Percentiles rank a stretch among this genome's conserved stretches.
These are phyloP conservation scores for Paramyrothecium sp. DNA, from an alignment of 2,329 filamentous ascomycete species.

Conservation along the genomic window DNA sequence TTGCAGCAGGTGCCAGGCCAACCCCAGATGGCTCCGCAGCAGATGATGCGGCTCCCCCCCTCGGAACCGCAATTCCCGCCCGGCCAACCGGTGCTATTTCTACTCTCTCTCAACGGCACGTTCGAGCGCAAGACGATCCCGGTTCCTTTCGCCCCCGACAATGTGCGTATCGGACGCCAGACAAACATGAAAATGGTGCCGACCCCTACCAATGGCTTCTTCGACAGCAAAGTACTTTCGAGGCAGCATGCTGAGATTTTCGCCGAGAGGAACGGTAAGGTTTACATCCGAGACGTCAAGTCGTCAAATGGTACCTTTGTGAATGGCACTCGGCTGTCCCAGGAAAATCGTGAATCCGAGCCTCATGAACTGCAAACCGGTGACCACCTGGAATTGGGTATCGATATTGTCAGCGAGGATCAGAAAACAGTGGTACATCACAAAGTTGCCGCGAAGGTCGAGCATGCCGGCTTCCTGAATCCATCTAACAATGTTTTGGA, in stretches of 20 bases:
- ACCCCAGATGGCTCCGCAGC: conserved; percentile 40
- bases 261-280: conserved; percentile 80
- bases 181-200: conserved; percentile 96
- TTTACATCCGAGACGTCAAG: conserved; percentile 96
- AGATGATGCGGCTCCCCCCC: conserved; percentile 60
- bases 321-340: conserved; percentile 85
- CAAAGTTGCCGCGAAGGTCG: conserved; percentile 95
- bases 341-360: conserved; percentile 93
- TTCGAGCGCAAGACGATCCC: conserved; percentile 97
- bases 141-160: conserved; percentile 92
- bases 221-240: conserved; percentile 96
- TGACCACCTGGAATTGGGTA: conserved; percentile 91
- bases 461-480: conserved; percentile 84
- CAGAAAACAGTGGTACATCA: conserved; percentile 98
- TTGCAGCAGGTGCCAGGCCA: conserved; percentile 28
- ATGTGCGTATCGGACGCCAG: conserved; percentile 88
- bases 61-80: conserved; percentile 55
- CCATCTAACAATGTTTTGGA: conserved; percentile 76
- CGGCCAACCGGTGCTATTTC: conserved; percentile 76
- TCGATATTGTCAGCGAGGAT: conserved; percentile 98
- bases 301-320: conserved; percentile 99
- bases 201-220: conserved; percentile 88
- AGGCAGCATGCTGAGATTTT: conserved; percentile 96
- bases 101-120: conserved; percentile 89
- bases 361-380: conserved; percentile 89